Base-by-base conservation (phyloP, 257 asterid species). In the Leptodermis oblonga region DNA sequence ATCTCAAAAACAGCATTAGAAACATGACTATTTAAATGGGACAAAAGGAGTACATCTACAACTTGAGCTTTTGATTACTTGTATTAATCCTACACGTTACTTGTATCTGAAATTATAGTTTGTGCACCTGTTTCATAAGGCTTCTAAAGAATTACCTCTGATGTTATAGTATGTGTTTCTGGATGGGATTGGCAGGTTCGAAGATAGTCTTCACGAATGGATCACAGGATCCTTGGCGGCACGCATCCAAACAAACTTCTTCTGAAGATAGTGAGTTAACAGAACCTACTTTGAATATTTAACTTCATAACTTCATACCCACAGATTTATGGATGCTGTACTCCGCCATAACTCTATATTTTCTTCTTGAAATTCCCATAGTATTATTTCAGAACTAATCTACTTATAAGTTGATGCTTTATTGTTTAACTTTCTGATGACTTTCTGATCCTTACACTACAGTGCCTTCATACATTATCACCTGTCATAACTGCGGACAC, bases 181-280 rank as follows among this genome's bases (percentile, higher is more conserved):
- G 65, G 33, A 31, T 58, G 28, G 62, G 20, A 76, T 73, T 62
- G 72, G 79, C 92, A 93, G 98, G 96, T 62, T 88, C 99, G 31
- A 93, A 84, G 76, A 93, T 93, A 60, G 77, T 90, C 71, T 93
- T 93, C 82, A 82, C 92, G 13, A 93, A 93, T 74, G 99, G 99
- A 83, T 93, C 99, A 53, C 97, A 93, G 76, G 97, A 93, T 81
- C 99, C 99, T 5, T 93, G 99, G 97, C 95, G 96, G 42, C 99
- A 87, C 82, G 99, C 99, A 69, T 90, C 97, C 70, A 90, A 90
- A 73, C 91, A 86, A 80, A 87, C 81, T 39, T 90, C 97, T 56
- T 90, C 96, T 49, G 83, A 81, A 6, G 96, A 90, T 63, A 75
- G 97, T 90, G 83, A 85, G 95, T 84, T 62, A 52, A 33, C 25